Evolutionary conservation across 495 filamentous ascomycete species (phyloP), one percentile per base, ranked within the genome.

Genomic region (Durotheca rogersii): DNA sequence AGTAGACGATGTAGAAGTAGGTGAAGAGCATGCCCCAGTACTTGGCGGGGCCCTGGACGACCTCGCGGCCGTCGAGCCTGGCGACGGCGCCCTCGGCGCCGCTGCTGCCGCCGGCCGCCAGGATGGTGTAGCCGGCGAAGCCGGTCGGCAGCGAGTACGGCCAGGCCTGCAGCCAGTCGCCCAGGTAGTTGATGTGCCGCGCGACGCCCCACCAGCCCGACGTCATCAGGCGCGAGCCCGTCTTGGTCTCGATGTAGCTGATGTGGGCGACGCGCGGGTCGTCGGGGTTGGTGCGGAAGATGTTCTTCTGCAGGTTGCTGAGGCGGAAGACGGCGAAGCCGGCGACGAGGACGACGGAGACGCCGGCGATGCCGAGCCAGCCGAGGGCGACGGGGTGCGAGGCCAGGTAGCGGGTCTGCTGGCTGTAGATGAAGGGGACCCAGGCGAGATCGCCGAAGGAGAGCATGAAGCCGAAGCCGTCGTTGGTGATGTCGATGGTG

Each of bases 381-480:
- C 90, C 90, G 2, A 97, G 85, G 27, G 82, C 69, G 20, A 89
- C 72, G 0, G 93, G 93, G 71, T 93, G 86, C 7, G 84, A 74
- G 11, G 92, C 79, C 12, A 98, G 82, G 63, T 97, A 98, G n/a
- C 89, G 81, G 11, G 85, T 81, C 68, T 95, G 92, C 40, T 89
- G 73, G 30, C 80, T 85, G 77, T 96, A 97, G 43, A 86, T 74
- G 72, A 96, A 91, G 2, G 93, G 93, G 7, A 96, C 77, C 94
- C 93, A 97, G 58, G 85, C 88, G 3, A 96, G 76, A 60, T 97
- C 93, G 25, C 92, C 93, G 56, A 96, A 97, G 1, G 87, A 76
- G n/a, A 98, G 73, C 93, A 98, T 98, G 67, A 87, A 89, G 35
- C 93, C 94, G 59, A 97, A 96, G 10, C 93, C 94, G 61, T 98